Evolutionary conservation across 768 basidiomycete genomes (phyloP).

Genomic region (Boletales sp.): DNA sequence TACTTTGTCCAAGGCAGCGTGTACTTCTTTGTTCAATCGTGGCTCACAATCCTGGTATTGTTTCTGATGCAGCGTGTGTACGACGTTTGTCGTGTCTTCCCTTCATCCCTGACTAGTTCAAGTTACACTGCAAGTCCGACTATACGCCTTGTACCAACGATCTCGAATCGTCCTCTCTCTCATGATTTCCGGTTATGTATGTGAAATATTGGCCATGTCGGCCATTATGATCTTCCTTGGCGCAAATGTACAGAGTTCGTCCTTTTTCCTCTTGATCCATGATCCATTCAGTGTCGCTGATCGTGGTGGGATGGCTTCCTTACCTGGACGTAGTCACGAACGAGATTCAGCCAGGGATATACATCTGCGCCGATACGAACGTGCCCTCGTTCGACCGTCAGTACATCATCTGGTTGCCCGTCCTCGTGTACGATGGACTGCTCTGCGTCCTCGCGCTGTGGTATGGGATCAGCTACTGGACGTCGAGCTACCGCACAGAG

Average conservation of each 20-base stretch:
- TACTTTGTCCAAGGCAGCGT: conserved; percentile 6
- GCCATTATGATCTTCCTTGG: conserved; percentile 5
- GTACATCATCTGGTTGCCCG: conserved; percentile 8
- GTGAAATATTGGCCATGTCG: conserved; percentile 4
- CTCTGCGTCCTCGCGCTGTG: conserved; percentile 8
- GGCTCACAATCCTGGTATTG: neutral
- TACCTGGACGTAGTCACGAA: conserved; percentile 2
- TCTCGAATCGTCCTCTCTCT: conserved; percentile 6
- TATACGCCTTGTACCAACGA: conserved; percentile 8
- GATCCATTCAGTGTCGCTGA: neutral
- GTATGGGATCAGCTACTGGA: conserved; percentile 1
- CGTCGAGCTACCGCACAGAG: neutral
- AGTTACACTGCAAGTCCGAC: conserved; percentile 13
- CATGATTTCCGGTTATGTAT: conserved; percentile 4
- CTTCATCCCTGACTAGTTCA: neutral
- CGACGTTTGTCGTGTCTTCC: neutral
- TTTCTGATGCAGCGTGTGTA: conserved; percentile 7
- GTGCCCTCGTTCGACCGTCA: neutral
- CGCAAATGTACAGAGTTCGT: conserved; percentile 2
- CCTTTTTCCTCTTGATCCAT: neutral
- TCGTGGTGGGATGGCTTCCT: neutral
- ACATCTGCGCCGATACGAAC: neutral
- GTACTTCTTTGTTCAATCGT: conserved; percentile 1
- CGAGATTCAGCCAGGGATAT: conserved; percentile 2
- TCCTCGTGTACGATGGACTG: conserved; percentile 1